Percentiles rank a stretch among this genome's conserved stretches.
These are phyloP conservation scores for Trametes cingulata DNA, from an alignment of 768 basidiomycete genomes.

Conservation along the genomic window DNA sequence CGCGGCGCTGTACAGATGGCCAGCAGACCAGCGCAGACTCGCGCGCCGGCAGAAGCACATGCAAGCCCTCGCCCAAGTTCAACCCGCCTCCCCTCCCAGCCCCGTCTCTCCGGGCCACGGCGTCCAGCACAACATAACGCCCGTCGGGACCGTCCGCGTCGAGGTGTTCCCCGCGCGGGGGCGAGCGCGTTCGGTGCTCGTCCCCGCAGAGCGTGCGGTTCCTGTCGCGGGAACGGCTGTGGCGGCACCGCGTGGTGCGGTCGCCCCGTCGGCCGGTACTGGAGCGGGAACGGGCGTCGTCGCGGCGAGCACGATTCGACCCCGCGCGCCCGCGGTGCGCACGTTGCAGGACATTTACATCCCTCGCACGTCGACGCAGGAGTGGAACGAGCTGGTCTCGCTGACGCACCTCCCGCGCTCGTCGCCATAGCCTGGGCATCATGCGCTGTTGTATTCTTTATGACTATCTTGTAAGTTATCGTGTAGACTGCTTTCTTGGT, in stretches of 20 bases:
- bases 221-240: background rate
- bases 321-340: background rate
- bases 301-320: background rate
- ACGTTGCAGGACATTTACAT: background rate
- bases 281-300: too few relatives aligned
- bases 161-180: background rate
- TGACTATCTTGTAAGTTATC: too few relatives aligned
- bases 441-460: too few relatives aligned
- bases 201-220: background rate
- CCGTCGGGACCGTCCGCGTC: background rate
- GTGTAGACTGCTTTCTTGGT: too few relatives aligned
- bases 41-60: constrained; percentile 1
- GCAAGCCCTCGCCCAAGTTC: background rate
- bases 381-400: constrained; percentile 18
- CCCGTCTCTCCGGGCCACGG: background rate
- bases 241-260: background rate
- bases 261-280: background rate
- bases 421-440: too few relatives aligned
- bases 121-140: background rate
- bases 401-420: constrained; percentile 10
- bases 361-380: background rate
- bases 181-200: background rate
- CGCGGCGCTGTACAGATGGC: constrained; percentile 26
- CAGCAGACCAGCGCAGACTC: background rate
- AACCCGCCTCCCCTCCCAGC: background rate